phyloP scores from a whole-genome alignment of 805 yeast genomes.

The Metschnikowia anglica region DNA sequence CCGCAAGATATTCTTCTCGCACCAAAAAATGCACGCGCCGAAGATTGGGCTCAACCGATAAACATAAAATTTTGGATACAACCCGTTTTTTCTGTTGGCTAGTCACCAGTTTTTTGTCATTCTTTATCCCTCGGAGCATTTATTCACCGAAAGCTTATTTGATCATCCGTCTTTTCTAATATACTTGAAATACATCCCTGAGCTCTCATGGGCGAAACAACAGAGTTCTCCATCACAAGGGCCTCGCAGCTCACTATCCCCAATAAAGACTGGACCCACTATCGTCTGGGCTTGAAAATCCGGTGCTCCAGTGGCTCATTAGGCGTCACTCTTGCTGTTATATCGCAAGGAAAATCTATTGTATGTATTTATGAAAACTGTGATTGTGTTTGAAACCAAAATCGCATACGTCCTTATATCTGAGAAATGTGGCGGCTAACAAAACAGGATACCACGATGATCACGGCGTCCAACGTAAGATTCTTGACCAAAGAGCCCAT shows the following conservation, averaged over 20 bases:
- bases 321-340: slow-evolving; percentile 15
- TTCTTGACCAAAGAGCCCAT: slow-evolving; percentile 20
- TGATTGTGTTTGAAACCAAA: not conserved
- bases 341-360: slow-evolving; percentile 21
- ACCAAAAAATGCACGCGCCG: no score
- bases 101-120: no score
- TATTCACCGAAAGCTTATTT: no score
- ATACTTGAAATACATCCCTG: no score
- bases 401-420: not conserved
- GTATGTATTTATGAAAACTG: slow-evolving; percentile 17
- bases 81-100: no score
- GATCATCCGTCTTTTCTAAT: no score
- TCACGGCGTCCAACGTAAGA: slow-evolving; percentile 16
- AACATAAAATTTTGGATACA: no score
- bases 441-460: slow-evolving; percentile 16
- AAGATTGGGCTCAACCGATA: no score
- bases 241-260: slow-evolving; percentile 23
- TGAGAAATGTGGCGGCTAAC: no score
- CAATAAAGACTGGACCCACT: slow-evolving; percentile 23
- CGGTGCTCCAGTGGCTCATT: slow-evolving; percentile 14
- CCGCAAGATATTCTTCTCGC: no score
- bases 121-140: no score
- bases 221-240: slow-evolving; percentile 20
- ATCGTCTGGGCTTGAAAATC: slow-evolving; percentile 23
- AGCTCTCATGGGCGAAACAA: slow-evolving; percentile 17